Base-by-base conservation (phyloP, 2,329 filamentous ascomycete genomes). In the Daldinia sp. region DNA sequence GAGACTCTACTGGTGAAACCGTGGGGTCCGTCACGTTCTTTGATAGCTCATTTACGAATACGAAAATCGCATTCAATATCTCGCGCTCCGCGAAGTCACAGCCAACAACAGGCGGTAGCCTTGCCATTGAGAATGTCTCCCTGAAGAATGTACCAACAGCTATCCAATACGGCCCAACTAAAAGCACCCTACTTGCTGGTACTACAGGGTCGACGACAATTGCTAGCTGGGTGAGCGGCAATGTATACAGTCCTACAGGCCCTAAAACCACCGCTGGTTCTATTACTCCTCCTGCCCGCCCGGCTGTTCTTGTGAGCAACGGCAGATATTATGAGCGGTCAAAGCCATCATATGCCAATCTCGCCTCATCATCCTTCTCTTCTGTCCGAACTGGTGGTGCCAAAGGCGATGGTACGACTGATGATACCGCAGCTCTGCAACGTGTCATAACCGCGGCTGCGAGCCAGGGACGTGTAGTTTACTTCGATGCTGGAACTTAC, bases 11-110 rank as follows among this genome's bases (percentile, higher is more conserved):
- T 13, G 20, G 51, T 39, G 57, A 77, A 61, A 70, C 79, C 9
- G 91, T 94, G 28, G 92, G 92, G 41, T 95, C 92, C 0, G 87
- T 94, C 26, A 84, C 93, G 39, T 80, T 97, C 35, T 82, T 94
- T 51, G 93, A 97, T 81, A 93, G 90, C 80, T 86, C 85, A 61
- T 89, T 96, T 68, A 85, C 81, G 67, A 87, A 90, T 77, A 92
- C 91, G 0, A 84, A 85, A 0, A 86, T 88, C 6, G 93, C 90
- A 58, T 86, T 97, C 72, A 86, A 89, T 60, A 92, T 91, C 13
- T 88, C 90, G 0, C 77, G 83, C 7, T 76, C 73, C 9, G 73
- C 77, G 7, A 74, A 67, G 7, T 79, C 79, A 3, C 73, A 71
- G 26, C 77, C 78, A 2, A 79, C 79, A 2, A 79, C 82, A 0